Percentiles rank a stretch among this genome's conserved stretches.
These are phyloP conservation scores for Sugiyamaella marilandica DNA, from an alignment of 805 yeast species.

Conservation along the genomic window DNA sequence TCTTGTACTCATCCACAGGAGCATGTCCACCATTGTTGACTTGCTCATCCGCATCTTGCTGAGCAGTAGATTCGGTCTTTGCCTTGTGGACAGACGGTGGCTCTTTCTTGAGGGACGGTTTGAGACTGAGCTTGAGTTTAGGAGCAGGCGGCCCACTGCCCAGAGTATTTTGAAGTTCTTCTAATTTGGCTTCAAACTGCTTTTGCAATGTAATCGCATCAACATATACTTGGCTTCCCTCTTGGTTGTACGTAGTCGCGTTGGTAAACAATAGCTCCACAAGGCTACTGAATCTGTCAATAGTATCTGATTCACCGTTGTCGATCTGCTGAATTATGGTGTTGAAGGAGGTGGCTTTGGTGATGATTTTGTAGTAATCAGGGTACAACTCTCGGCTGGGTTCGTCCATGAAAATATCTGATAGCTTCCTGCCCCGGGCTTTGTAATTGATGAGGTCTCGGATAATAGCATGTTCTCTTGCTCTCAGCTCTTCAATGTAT, in stretches of 20 bases:
- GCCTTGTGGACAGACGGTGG: neutral
- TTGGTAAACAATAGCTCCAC: slow-evolving; percentile 65
- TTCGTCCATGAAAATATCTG: slow-evolving; percentile 70
- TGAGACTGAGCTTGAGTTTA: slow-evolving; percentile 11
- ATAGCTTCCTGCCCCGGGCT: slow-evolving; percentile 43
- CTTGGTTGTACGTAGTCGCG: slow-evolving; percentile 74
- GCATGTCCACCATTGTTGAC: neutral
- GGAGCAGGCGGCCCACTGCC: slow-evolving; percentile 2
- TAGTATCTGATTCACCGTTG: slow-evolving; percentile 46
- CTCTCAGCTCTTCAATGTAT: slow-evolving; percentile 14
- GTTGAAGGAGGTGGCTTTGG: slow-evolving; percentile 68
- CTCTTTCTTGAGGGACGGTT: slow-evolving; percentile 1
- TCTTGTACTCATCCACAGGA: neutral
- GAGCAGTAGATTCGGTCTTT: neutral
- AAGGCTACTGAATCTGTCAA: slow-evolving; percentile 57
- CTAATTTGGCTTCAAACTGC: slow-evolving; percentile 37
- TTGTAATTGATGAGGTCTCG: slow-evolving; percentile 42
- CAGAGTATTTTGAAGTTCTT: slow-evolving; percentile 19
- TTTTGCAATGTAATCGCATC: slow-evolving; percentile 62
- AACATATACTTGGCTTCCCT: slow-evolving; percentile 61
- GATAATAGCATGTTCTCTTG: slow-evolving; percentile 26
- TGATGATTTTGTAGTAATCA: slow-evolving; percentile 70
- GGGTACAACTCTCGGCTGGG: slow-evolving; percentile 71
- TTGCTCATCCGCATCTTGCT: neutral
- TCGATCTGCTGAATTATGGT: slow-evolving; percentile 52